Base-by-base conservation (phyloP, 2,329 filamentous ascomycete genomes). In the Paracamarosporium sp. region DNA sequence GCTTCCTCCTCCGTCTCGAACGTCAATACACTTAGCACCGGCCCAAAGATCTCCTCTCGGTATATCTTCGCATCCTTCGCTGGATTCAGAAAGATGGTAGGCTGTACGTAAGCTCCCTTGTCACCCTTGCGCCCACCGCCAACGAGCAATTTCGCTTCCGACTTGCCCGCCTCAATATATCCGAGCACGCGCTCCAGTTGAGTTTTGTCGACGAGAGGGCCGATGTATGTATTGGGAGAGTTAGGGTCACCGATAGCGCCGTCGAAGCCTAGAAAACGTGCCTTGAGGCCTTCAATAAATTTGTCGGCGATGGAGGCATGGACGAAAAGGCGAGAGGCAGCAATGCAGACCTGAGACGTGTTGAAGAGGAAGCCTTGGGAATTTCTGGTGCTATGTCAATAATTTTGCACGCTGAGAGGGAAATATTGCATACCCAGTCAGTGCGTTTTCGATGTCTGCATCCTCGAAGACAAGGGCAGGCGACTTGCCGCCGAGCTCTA, bases 401-500 rank as follows among this genome's bases (percentile, higher is more conserved):
- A 66, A 58, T 71, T 53, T 40, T 52, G 33, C 9, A 24, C 54
- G 7, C 17, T 36, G 8, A 17, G 7, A n/a, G 9, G 28, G 17
- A 13, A 36, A 24, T 30, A 24, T 17, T 43, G 17, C 57, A 30
- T 50, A 64, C 57, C 55, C 56, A n/a, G 55, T 53, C 2, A 72
- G 51, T 3, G 81, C 82, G 33, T 78, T 74, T 24, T 82, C 76
- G 15, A 84, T 69, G 63, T 85, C 76, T 62, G 79, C 81, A 61
- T 83, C 80, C 38, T 77, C 73, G 63, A 82, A 82, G 38, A 83
- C 75, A 15, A 82, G 74, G 20, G 76, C 74, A 15, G 81, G 80
- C 7, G 72, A 75, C 66, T 83, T 82, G 51, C 81, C 80, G 43
- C 81, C 81, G 11, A 81, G 70, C 63, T 82, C 81, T 1, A 83